Evolutionary conservation across 352 stramenopile genomes (phyloP), one percentile per base, ranked within the genome.

Genomic region (Globisporangium solare): DNA sequence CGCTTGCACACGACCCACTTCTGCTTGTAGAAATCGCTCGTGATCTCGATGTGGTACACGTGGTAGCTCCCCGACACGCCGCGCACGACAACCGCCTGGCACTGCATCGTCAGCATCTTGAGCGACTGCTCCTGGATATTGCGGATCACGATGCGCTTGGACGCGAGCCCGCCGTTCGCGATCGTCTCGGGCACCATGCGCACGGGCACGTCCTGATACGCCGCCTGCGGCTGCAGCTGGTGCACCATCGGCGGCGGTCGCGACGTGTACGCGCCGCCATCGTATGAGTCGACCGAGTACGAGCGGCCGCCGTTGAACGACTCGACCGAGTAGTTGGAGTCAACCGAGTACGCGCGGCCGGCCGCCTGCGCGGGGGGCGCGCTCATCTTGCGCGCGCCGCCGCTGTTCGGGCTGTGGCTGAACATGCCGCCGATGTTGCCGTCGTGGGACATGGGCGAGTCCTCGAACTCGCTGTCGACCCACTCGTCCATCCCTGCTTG

Each of bases 1-100:
- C 84, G 82, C 64, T 94, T 91, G 74, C 84, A 94, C 13, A 90
- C 84, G 58, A 94, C 76, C 84, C 84, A 94, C 60, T 89, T 89
- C 59, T 94, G 84, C 60, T 92, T 90, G 79, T 94, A 94, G 62
- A 77, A 94, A 54, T 94, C 84, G 65, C 82, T 91, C 18, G 84
- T 89, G 70, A 94, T 89, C 61, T 91, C 83, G 32, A 94, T 35
- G 61, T 94, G 84, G 62, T 94, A 94, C 5, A 88, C 82, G 59
- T 87, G 89, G 70, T 94, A 94, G 58, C 68, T 87, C 39, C 79
- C 80, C 7, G 84, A 89, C 3, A 79, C 75, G 15, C 79, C 80
- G 52, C 84, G 80, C 52, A 94, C 84, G 37, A 89, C 62, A 39
- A 94, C 82, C 18, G 84, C 84, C 51, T 89, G 74, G 40, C 76